Evolutionary conservation across 1,139 yeast species (phyloP), one percentile per base, ranked within the genome.

Genomic region (Zygoascus hellenicus): DNA sequence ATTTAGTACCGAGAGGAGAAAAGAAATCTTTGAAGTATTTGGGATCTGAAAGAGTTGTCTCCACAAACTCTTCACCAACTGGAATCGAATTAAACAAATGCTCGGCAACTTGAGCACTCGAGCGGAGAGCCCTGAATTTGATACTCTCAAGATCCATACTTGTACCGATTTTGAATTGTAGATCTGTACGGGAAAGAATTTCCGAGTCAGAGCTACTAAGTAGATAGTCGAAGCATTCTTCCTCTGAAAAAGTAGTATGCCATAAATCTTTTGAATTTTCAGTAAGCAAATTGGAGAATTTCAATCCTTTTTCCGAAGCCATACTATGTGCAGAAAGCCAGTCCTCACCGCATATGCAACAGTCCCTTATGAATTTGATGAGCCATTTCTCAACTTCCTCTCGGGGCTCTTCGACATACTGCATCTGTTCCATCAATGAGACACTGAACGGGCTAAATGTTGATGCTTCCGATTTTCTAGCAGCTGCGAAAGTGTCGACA

Each of bases 341-440:
- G 56, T 57, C 29, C 54, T 60, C 54, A 53, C 65, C 53, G 57
- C 59, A 38, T 65, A 59, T 28, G 38, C 57, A 47, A 52, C 65
- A 56, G 68, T 65, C 54, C 62, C 69, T 19, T 33, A 58, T 49
- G 70, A 54, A 59, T 65, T 70, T 3, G 48, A 47, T 17, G 32
- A 87, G 51, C 94, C 95, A 86, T 33, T 62, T 58, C 2, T 68
- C 55, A 13, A 66, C 59, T 3, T 58, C 58, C 5, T 58, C 36
- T 15, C 33, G 49, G 1, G 58, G 54, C 19, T 68, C 61, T 2
- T 69, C 69, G n/a, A 78, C 75, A 60, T 74, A 85, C 48, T 75
- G 71, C 65, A 83, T 77, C 62, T 90, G 97, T 55, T 90, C 97
- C 43, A 80, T 64, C 4, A 88, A 59, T 0, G 84, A 79, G 38